Evolutionary conservation across 139 green algal genomes (phyloP), one percentile per base, ranked within the genome.

Genomic region (Haematococcus lacustris): DNA sequence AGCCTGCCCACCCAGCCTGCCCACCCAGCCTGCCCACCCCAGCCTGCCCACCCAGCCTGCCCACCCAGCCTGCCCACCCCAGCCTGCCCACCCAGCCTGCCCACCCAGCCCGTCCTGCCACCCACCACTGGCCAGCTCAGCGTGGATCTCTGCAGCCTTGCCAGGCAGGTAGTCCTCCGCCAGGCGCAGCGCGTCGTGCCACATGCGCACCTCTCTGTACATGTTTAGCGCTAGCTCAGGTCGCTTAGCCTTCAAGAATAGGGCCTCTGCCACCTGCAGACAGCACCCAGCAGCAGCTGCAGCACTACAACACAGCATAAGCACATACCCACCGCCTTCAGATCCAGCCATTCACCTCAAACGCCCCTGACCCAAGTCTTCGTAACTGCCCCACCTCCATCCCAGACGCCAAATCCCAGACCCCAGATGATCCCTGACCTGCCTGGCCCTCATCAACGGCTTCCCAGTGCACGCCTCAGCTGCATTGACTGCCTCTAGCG

Each of bases 111-210:
- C n/a, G n/a, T n/a, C n/a, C n/a, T n/a, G n/a, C 13, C 30, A 67
- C 43, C 3, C 71, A 64, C 32, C n/a, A 3, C 32, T 33, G 9
- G 73, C 61, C 2, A 84, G 66, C 74, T 82, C 77, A 1, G 50
- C n/a, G 34, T 87, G 80, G 38, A 87, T 67, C 47, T 88, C 77
- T 39, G 64, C 37, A 38, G 90, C 79, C 76, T 87, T 90, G 53
- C 63, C 79, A 13, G 90, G 90, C 66, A 91, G 67, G 72, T 93
- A 93, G 66, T 90, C 83, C 74, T 93, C 86, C 3, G 89, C 88
- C 28, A 96, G 40, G 51, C 89, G 83, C 75, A 96, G 76, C n/a
- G 90, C 90, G 28, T 91, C 86, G 51, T 91, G 80, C 88, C 86
- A 96, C 82, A 86, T 75, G 53, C 74, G 71, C n/a, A 70, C 70